Percentiles rank a stretch among this genome's conserved stretches.
phyloP scores from a whole-genome alignment of 2,329 filamentous ascomycete genomes.

The Exserohilum rostratum region DNA sequence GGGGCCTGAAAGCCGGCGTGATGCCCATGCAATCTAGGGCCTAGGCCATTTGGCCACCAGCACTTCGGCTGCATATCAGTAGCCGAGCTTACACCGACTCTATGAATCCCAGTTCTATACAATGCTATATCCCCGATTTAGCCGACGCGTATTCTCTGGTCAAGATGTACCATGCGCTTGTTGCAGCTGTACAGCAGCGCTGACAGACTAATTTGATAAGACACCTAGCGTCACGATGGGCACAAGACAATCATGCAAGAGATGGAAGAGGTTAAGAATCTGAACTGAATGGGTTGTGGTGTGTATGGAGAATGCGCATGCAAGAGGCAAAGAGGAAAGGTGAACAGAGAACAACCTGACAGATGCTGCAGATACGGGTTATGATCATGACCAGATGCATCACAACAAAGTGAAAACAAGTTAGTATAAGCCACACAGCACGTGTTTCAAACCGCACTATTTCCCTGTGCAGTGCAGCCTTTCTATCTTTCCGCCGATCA shows the following conservation, averaged over 20 bases:
- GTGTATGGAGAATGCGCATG: neutral
- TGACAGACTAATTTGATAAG: slow-evolving; percentile 37
- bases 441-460: neutral
- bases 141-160: slow-evolving; percentile 10
- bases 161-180: slow-evolving; percentile 1
- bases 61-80: slow-evolving; percentile 34
- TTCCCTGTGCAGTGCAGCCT: neutral
- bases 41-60: slow-evolving; percentile 19
- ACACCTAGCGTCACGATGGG: slow-evolving; percentile 11
- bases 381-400: neutral
- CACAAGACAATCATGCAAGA: slow-evolving; percentile 2
- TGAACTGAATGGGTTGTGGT: slow-evolving; percentile 6
- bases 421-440: neutral
- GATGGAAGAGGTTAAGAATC: neutral
- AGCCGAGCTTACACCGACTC: slow-evolving; percentile 24
- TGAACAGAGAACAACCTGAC: slow-evolving; percentile 28
- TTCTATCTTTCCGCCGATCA: neutral
- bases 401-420: neutral
- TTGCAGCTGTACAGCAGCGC: slow-evolving; percentile 19
- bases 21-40: slow-evolving; percentile 30
- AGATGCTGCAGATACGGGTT: slow-evolving; percentile 13
- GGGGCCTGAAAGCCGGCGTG: slow-evolving; percentile 24
- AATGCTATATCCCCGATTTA: slow-evolving; percentile 10
- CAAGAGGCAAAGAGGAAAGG: slow-evolving; percentile 4
- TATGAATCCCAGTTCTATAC: slow-evolving; percentile 13